phyloP scores from a whole-genome alignment of 768 basidiomycete species.

The Trametes punicea region DNA sequence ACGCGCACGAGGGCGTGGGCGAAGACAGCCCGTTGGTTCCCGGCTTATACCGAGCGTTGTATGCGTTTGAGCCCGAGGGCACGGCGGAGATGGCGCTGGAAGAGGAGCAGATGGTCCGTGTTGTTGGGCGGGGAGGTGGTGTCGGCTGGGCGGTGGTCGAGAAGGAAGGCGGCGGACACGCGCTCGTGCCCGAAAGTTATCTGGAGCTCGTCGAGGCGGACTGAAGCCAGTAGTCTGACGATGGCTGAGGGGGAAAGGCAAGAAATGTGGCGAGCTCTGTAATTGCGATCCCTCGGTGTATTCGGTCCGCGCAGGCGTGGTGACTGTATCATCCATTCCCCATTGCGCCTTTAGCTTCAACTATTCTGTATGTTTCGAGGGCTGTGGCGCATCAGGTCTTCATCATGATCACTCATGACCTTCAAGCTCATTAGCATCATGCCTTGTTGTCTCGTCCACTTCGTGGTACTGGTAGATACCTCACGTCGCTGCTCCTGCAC shows the following conservation, averaged over 20 bases:
- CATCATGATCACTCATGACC: neutral
- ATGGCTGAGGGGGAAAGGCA: neutral
- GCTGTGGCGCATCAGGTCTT: too few relatives aligned
- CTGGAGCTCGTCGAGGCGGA: conserved; percentile 52
- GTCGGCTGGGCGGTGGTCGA: conserved; percentile 79
- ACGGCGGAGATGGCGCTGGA: conserved; percentile 78
- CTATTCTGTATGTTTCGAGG: neutral
- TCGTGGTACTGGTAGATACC: conserved; percentile 1
- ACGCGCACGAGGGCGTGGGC: conserved; percentile 28
- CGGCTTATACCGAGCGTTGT: conserved; percentile 75
- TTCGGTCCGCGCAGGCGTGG: conserved; percentile 17
- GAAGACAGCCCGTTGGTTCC: conserved; percentile 47
- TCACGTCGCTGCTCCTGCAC: neutral
- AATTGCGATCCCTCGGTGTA: conserved; percentile 9
- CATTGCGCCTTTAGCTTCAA: neutral
- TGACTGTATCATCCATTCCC: conserved; percentile 8
- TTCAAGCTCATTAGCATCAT: too few relatives aligned
- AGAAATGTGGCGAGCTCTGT: neutral
- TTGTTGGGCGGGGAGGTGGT: conserved; percentile 72
- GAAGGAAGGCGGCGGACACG: conserved; percentile 48
- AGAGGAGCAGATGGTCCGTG: conserved; percentile 73
- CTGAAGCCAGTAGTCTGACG: neutral
- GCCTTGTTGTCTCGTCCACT: neutral
- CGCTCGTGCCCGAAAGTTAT: conserved; percentile 79
- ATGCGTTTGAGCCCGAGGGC: conserved; percentile 76